Evolutionary conservation across 2,329 filamentous ascomycete genomes (phyloP), one percentile per base, ranked within the genome.

Genomic region (Cladophialophora yegresii): DNA sequence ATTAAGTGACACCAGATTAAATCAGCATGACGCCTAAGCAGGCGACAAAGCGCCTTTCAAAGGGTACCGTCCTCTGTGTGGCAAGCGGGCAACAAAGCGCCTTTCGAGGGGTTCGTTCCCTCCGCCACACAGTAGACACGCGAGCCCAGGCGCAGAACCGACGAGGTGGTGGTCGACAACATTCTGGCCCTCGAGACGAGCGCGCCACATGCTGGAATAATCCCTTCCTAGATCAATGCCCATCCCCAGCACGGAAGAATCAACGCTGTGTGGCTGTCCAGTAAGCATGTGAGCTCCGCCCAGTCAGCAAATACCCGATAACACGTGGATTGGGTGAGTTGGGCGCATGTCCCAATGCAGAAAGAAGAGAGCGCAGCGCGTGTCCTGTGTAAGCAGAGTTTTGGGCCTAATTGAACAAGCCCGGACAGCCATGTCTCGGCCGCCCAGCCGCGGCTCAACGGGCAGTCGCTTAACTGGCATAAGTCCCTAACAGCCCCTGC

Each of bases 301-400:
- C 55, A 50, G 55, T 58, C 43, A 58, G 55, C 55, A 58, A 45
- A 49, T n/a, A n/a, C 9, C n/a, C 36, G 30, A 22, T 26, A 3
- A 30, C 43, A 50, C 4, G n/a, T 13, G 16, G 20, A n/a, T n/a
- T n/a, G n/a, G n/a, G n/a, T n/a, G 13, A 2, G 13, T 13, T 12
- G 10, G 10, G 13, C n/a, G 23, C 22, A 50, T 49, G 55, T 50
- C 23, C 55, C 10, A 58, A 58, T 32, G 13, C n/a, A 58, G 55
- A 28, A 58, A 36, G 20, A 58, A 49, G 43, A 22, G 26, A 23
- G 28, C n/a, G n/a, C n/a, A n/a, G n/a, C n/a, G n/a, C n/a, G n/a
- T n/a, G n/a, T n/a, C n/a, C n/a, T 7, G 43, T 43, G 36, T 16
- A n/a, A 43, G 36, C 13, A 43, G 55, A 50, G 26, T 50, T 51